These are phyloP conservation scores for Schizochytrium sp. DNA, from an alignment of 108 stramenopile species.

Conservation along the genomic window DNA sequence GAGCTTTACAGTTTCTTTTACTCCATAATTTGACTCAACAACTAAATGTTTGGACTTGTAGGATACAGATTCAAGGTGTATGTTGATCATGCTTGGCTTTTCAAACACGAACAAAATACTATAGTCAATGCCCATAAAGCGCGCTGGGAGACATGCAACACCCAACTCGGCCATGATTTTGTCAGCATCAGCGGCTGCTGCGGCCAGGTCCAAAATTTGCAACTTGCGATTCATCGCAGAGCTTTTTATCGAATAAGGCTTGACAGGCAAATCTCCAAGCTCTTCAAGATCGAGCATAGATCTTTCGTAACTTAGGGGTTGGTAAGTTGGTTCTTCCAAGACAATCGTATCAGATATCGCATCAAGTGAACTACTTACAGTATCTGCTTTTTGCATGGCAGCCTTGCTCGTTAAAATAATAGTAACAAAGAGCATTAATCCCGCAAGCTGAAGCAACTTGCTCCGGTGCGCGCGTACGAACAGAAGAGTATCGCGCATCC, in stretches of 20 bases:
- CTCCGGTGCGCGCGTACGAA: neutral
- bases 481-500: neutral
- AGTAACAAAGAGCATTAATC: neutral
- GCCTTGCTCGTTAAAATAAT: neutral
- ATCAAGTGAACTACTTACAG: neutral
- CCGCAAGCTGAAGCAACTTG: neutral
- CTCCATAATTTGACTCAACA: too few species aligned
- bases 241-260: neutral
- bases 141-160: too few species aligned
- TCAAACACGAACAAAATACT: too few species aligned
- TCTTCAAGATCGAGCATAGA: too few species aligned
- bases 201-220: neutral
- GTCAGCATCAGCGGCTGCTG: too few species aligned
- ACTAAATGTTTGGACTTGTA: too few species aligned
- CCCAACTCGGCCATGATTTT: too few species aligned
- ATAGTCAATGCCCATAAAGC: too few species aligned
- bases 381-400: neutral
- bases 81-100: too few species aligned
- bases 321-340: neutral
- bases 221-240: neutral
- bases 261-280: neutral
- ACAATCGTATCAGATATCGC: neutral
- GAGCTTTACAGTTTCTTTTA: too few species aligned
- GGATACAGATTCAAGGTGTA: too few species aligned
- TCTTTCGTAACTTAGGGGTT: too few species aligned